phyloP scores from a whole-genome alignment of 164 flowering plant genomes.

The grape (Vitis vinifera) region DNA sequence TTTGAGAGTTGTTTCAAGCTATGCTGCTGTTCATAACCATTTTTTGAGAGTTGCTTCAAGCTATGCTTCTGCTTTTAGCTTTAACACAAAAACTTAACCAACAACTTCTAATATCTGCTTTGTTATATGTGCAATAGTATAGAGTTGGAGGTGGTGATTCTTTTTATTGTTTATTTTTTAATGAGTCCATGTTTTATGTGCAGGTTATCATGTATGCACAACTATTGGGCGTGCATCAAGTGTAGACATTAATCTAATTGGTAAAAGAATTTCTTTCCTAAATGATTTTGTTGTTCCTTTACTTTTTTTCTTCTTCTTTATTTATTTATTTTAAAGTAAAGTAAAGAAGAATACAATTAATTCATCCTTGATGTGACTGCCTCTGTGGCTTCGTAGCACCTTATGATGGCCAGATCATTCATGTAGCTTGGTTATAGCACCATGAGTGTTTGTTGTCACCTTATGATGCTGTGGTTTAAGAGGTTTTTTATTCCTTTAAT shows the following conservation, averaged over 20 bases:
- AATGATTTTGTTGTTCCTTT: background rate
- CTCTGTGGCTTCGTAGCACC: background rate
- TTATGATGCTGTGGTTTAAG: background rate
- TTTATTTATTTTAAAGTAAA: background rate
- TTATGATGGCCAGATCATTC: background rate
- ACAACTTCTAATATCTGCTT: no score
- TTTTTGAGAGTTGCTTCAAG: no score
- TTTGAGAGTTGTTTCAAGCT: no score
- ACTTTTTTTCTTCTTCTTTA: background rate
- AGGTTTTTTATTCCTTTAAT: background rate
- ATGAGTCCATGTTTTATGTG: slow-evolving; percentile 14
- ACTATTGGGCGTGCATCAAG: slow-evolving; percentile 55
- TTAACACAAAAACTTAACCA: no score
- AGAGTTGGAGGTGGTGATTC: background rate
- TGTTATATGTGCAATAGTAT: background rate
- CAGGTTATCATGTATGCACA: slow-evolving; percentile 81
- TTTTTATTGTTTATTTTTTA: background rate
- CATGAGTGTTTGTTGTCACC: background rate
- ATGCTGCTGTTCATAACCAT: no score
- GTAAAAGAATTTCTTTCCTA: slow-evolving; percentile 28
- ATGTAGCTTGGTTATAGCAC: slow-evolving; percentile 2
- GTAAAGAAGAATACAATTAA: background rate
- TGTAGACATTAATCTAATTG: slow-evolving; percentile 45
- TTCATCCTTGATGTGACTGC: background rate
- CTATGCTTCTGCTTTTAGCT: no score